Percentiles rank a stretch among this genome's conserved stretches.
Conservation (phyloP, 345 rosid genomes). For the Heritiera littoralis region DNA sequence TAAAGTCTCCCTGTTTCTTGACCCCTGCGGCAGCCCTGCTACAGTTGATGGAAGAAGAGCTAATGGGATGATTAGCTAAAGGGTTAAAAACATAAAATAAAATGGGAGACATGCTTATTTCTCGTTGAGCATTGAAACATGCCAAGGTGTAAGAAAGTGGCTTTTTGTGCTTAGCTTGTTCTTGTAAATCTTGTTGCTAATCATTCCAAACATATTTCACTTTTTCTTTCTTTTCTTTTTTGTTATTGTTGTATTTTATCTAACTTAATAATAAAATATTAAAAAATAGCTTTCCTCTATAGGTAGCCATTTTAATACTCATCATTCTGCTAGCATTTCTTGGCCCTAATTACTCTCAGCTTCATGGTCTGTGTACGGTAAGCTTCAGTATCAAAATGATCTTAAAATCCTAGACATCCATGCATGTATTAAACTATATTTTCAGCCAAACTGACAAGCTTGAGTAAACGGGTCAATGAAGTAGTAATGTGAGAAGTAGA, state of each 20-base stretch:
- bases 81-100: slow-evolving; percentile 1
- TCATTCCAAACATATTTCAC: neutral
- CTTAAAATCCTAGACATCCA: too few relatives aligned
- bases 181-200: neutral
- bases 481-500: too few relatives aligned
- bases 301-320: neutral
- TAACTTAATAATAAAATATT: neutral
- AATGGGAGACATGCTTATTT: slow-evolving; percentile 1
- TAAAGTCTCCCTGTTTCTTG: neutral
- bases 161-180: slow-evolving; percentile 16
- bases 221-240: too few relatives aligned
- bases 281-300: neutral
- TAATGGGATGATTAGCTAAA: neutral
- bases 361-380: too few relatives aligned
- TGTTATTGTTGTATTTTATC: neutral
- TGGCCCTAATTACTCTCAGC: too few relatives aligned
- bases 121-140: slow-evolving; percentile 2
- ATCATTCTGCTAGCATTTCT: too few relatives aligned
- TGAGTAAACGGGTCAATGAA: too few relatives aligned
- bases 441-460: too few relatives aligned
- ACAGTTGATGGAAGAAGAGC: slow-evolving; percentile 1
- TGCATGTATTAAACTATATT: too few relatives aligned
- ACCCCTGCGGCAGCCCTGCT: slow-evolving; percentile 11
- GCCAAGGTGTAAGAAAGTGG: slow-evolving; percentile 1
- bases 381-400: too few relatives aligned